phyloP scores from a whole-genome alignment of 495 filamentous ascomycete genomes.

The Parachaetomium inaequale region DNA sequence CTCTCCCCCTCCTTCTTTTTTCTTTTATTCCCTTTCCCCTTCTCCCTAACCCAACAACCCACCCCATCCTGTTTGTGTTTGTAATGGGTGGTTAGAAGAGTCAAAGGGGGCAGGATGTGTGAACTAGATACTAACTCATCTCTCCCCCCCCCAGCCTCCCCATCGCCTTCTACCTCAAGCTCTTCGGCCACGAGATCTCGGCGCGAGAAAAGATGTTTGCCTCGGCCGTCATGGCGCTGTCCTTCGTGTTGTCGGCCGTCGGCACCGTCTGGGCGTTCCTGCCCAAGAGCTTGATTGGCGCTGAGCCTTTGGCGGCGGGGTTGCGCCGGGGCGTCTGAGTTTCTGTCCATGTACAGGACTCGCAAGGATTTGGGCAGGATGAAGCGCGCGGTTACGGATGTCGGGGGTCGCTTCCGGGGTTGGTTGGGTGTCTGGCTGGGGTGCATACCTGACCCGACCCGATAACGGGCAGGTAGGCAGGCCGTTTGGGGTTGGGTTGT shows the following conservation, averaged over 20 bases:
- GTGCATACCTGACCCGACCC: neutral
- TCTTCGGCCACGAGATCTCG: slow-evolving; percentile 80
- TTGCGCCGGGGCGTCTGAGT: too few species aligned
- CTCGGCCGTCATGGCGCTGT: slow-evolving; percentile 67
- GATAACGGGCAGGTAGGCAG: neutral
- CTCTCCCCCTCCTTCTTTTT: neutral
- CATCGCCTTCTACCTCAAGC: slow-evolving; percentile 84
- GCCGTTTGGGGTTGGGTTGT: neutral
- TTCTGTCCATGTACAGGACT: too few species aligned
- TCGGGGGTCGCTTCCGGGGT: too few species aligned
- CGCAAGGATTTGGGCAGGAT: neutral
- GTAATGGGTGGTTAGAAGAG: neutral
- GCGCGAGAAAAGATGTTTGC: slow-evolving; percentile 59
- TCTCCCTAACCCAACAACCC: neutral
- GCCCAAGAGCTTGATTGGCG: slow-evolving; percentile 59
- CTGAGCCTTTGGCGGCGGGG: slow-evolving; percentile 24
- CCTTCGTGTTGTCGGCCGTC: slow-evolving; percentile 62
- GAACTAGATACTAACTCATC: neutral
- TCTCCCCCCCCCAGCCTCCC: slow-evolving; percentile 51
- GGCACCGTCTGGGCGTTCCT: slow-evolving; percentile 88
- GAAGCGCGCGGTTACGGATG: neutral
- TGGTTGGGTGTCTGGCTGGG: too few species aligned
- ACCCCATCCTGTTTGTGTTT: too few species aligned
- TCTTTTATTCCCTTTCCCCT: neutral
- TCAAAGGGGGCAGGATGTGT: too few species aligned